Conservation (phyloP, 202 grass and related monocot species). For the Eragrostis tef region DNA sequence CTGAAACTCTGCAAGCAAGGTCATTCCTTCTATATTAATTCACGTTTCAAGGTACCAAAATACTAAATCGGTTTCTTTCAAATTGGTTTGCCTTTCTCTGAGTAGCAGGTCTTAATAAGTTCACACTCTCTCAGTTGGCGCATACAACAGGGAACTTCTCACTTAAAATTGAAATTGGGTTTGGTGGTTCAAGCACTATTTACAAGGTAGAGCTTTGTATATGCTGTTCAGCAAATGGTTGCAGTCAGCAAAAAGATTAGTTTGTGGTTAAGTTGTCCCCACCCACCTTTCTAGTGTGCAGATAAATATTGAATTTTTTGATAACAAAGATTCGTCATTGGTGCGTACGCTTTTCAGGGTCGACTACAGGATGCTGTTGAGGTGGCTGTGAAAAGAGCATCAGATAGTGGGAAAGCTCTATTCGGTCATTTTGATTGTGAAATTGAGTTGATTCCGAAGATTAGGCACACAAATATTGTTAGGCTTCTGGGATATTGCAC, state of each 20-base stretch:
- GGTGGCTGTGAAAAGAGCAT: not conserved
- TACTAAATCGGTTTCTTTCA: not conserved
- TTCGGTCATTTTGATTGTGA: not conserved
- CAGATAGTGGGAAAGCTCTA: not conserved
- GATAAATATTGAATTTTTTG: not conserved
- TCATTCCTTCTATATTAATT: not conserved
- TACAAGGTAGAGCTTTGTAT: constrained; percentile 34
- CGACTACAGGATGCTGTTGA: not conserved
- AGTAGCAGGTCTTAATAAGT: not conserved
- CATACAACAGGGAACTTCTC: constrained; percentile 36
- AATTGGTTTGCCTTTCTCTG: not conserved
- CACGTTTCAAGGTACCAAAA: too few species aligned
- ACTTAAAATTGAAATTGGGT: not conserved
- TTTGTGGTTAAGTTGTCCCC: too few species aligned
- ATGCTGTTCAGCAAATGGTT: not conserved
- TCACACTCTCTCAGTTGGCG: constrained; percentile 12
- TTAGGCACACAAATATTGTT: not conserved
- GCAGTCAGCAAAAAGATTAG: not conserved
- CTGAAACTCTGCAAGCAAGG: not conserved
- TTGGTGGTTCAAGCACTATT: constrained; percentile 12
- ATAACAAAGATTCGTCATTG: too few species aligned
- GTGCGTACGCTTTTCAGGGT: not conserved
- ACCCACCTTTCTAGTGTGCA: not conserved
- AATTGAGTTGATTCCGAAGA: not conserved
- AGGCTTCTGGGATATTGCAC: not conserved